Evolutionary conservation across 306 rosid genomes (phyloP), one percentile per base, ranked within the genome.

Genomic region (Acacia crassicarpa): DNA sequence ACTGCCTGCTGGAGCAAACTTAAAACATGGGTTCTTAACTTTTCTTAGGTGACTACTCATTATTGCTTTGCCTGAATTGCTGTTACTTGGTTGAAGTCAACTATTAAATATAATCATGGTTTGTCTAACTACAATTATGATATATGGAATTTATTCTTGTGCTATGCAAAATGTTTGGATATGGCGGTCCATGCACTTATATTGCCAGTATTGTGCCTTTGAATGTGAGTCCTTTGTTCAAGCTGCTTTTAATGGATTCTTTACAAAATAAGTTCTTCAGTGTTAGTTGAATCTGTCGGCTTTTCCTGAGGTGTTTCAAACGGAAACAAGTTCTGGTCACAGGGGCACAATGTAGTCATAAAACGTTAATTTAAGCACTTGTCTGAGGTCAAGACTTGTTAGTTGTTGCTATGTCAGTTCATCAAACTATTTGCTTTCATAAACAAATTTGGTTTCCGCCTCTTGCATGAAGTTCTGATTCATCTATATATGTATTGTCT

Each of bases 31-130:
- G 17, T 6, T 83, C 19, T 66, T 49, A 32, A 63, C 1, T 17
- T 70, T 61, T 63, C 54, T 9, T 45, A 9, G 38, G 44, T 67
- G n/a, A 74, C 68, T 30, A 67, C 83, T 73, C 16, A 67, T 78
- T n/a, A 73, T 78, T 23, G 15, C 33, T 56, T 25, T 33, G 15
- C 82, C 69, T 78, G 74, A 19, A 66, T 51, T 10, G 45, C 25
- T 72, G 58, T 66, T 80, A 46, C 54, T 63, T 43, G 62, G 81
- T 77, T 78, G 88, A 8, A 59, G 58, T 63, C 40, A 23, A 51
- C 44, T 44, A 16, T 44, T 2, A 51, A 74, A 4, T 33, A 33
- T 32, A 51, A 74, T 33, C 27, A 11, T 53, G 65, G 22, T 53
- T 15, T 25, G 19, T 62, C 23, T 9, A 62, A 62, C 61, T 76